These are phyloP conservation scores for Daldinia sp. DNA, from an alignment of 2,329 filamentous ascomycete species.

Conservation along the genomic window DNA sequence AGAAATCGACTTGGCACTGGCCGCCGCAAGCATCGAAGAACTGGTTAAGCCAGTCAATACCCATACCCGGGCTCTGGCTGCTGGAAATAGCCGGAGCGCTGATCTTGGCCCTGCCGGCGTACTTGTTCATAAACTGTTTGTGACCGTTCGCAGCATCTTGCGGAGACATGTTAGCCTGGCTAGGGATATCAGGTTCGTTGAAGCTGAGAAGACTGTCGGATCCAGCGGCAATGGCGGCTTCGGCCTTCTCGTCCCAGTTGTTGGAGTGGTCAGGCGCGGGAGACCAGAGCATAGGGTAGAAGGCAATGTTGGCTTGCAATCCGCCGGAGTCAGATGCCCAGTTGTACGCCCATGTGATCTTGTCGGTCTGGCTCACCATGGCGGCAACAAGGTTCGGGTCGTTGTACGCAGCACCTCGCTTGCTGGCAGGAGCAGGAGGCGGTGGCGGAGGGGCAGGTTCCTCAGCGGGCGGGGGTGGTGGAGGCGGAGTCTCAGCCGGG, in stretches of 20 bases:
- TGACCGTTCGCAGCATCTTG: conserved; percentile 64
- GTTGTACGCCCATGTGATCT: conserved; percentile 53
- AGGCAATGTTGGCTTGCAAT: conserved; percentile 62
- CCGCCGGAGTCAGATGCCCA: conserved; percentile 50
- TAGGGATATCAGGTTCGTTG: conserved; percentile 76
- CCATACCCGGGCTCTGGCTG: conserved; percentile 62
- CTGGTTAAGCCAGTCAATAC: conserved; percentile 66
- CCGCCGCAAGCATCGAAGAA: conserved; percentile 66
- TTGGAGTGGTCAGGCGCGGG: conserved; percentile 57
- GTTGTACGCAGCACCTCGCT: conserved; percentile 54
- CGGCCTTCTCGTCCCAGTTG: conserved; percentile 64
- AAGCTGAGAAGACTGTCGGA: conserved; percentile 71
- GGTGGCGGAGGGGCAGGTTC: neutral
- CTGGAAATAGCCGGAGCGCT: conserved; percentile 73
- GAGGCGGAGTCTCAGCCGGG: neutral
- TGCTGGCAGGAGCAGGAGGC: conserved; percentile 27
- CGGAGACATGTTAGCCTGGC: conserved; percentile 71
- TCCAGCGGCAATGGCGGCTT: conserved; percentile 65
- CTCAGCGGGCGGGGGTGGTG: neutral
- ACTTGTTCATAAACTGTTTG: conserved; percentile 67
- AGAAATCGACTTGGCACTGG: conserved; percentile 69
- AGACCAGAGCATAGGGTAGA: conserved; percentile 77
- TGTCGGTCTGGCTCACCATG: conserved; percentile 40
- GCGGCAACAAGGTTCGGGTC: conserved; percentile 48
- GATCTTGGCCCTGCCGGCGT: conserved; percentile 65